Evolutionary conservation across 371 early-diverging fungal species (phyloP), one percentile per base, ranked within the genome.

Genomic region (Umbelopsis sp.): DNA sequence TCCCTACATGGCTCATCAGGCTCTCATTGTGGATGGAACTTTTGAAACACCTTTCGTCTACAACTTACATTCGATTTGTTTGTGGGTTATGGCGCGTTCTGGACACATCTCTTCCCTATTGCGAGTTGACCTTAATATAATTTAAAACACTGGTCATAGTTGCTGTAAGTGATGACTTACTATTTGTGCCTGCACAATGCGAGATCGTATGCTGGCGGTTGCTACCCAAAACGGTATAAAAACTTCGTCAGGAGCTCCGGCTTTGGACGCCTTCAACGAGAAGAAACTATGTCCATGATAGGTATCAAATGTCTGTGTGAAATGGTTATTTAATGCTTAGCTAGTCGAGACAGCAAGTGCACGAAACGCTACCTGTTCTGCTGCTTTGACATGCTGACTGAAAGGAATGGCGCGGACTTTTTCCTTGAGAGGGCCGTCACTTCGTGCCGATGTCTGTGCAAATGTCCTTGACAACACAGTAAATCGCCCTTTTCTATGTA

Each of bases 251-350:
- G 85, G 81, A n/a, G 82, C 77, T 10, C 80, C 75, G 3, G 79
- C 76, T 16, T 75, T 71, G 16, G 71, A 75, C 25, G 81, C 50
- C 12, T 80, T 82, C 16, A 78, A 79, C 1, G 88, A 83, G 67
- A 88, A 88, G 73, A 86, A 88, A 41, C 86, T 86, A n/a, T 77
- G 82, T 12, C 85, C 85, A 62, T 88, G 88, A 53, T 82, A 86
- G 22, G 76, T 75, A 67, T 82, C 77, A 74, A 88, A 86, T 0
- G 74, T 74, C 88, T 88, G 73, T 44, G 38, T 25, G 29, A 7
- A 29, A 45, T 14, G 41, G 24, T 68, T 16, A 32, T 18, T 35
- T 29, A 10, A 12, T 20, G 0, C 12, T 44, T 2, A 5, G 2
- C 16, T 64, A 20, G 64, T 14, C 22, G 22, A 25, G 24, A 16